Evolutionary conservation across 148 eudicot species (phyloP), one percentile per base, ranked within the genome.

Genomic region (Rheum nobile): DNA sequence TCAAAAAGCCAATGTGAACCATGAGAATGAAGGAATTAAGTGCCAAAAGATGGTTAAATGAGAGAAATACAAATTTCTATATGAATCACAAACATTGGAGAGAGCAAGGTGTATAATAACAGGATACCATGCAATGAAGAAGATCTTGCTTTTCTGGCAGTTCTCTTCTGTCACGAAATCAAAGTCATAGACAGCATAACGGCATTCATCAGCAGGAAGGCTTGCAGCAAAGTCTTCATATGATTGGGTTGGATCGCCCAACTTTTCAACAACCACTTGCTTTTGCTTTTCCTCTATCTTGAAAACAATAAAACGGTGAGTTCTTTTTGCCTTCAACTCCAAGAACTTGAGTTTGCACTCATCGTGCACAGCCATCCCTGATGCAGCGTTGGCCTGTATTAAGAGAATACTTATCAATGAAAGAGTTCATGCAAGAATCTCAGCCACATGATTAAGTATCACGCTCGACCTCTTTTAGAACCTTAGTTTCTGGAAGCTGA

Each of bases 61-160:
- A 0, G 32, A 55, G 63, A 55, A 24, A 24, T 52, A 21, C 12
- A 21, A 1, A 19, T 50, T 4, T 21, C 8, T 52, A n/a, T n/a
- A n/a, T 0, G 11, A 22, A 55, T 8, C 10, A 55, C 13, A 22
- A 24, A 24, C 24, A 22, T 24, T 8, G 63, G 63, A 8, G 63
- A 24, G 61, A 48, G 6, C 22, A 48, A 0, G 55, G 28, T 26
- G 3, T 31, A 31, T 61, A 61, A 29, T 13, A 61, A 31, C 8
- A 17, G 31, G 9, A 22, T 47, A 71, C 74, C 74, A 71, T 43
- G 37, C 55, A 71, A 71, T 44, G 74, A 71, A 71, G 55, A 71
- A 71, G 43, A 71, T 71, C 74, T 38, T 71, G 52, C 74, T 71
- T 42, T 71, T 71, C 55, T 71, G 74, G 54, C 74, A 73, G 54